Conservation (phyloP, 768 basidiomycete genomes). For the Dendrothele bispora region DNA sequence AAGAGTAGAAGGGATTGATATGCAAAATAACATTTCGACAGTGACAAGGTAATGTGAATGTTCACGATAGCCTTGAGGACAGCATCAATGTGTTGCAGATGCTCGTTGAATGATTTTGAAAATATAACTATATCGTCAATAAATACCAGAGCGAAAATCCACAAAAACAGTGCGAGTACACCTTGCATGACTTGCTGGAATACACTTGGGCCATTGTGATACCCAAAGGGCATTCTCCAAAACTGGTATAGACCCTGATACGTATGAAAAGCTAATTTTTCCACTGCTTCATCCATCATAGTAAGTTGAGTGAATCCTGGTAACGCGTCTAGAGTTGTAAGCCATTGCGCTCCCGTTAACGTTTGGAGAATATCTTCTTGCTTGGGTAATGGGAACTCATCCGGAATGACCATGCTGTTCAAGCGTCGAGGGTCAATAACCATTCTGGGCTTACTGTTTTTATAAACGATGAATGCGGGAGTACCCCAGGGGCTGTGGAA, state of each 20-base stretch:
- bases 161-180: conserved; percentile 9
- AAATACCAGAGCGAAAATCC: conserved; percentile 1
- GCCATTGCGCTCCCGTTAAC: conserved; percentile 17
- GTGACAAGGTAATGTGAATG: too few relatives aligned
- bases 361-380: conserved; percentile 20
- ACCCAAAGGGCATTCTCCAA: conserved; percentile 27
- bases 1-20: too few relatives aligned
- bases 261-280: conserved; percentile 27
- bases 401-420: conserved; percentile 12
- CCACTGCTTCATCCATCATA: conserved; percentile 14
- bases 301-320: conserved; percentile 29
- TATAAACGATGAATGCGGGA: conserved; percentile 25
- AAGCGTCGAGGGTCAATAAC: conserved; percentile 23
- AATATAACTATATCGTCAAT: background rate
- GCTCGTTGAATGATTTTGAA: too few relatives aligned
- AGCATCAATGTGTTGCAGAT: too few relatives aligned
- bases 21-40: too few relatives aligned
- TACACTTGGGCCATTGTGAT: conserved; percentile 10
- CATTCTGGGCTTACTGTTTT: conserved; percentile 22
- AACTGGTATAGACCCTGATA: conserved; percentile 30
- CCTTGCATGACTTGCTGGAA: conserved; percentile 17
- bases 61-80: too few relatives aligned
- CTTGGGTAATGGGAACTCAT: conserved; percentile 21
- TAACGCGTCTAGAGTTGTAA: conserved; percentile 27
- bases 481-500: conserved; percentile 30